A percentile compares a stretch with the other conserved stretches of the same genome.
Conservation (phyloP, 2,329 filamentous ascomycete species). For the Ceratocystis papillata region DNA sequence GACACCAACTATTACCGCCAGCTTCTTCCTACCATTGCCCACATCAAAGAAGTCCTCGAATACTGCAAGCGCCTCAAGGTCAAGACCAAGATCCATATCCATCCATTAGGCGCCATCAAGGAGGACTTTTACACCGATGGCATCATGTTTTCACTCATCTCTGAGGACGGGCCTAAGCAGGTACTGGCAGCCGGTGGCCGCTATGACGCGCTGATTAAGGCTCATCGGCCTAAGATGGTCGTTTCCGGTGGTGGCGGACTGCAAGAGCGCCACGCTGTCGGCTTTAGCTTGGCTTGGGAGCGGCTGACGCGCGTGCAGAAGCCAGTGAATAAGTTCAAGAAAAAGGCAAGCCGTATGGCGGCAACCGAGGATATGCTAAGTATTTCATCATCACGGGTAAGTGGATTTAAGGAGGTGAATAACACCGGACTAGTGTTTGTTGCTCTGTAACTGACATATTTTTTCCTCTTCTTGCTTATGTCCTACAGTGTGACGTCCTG, state of each 20-base stretch:
- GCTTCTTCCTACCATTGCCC: conserved; percentile 63
- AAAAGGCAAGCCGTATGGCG: conserved; percentile 38
- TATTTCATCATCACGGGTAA: conserved; percentile 45
- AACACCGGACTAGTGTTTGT: background rate
- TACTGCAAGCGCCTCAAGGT: conserved; percentile 69
- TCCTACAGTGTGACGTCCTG: conserved; percentile 65
- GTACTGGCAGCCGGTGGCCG: conserved; percentile 89
- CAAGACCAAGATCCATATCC: conserved; percentile 68
- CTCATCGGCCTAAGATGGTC: conserved; percentile 62
- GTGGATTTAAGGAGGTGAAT: conserved; percentile 28
- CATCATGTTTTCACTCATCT: conserved; percentile 80
- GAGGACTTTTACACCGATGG: conserved; percentile 83
- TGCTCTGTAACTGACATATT: conserved; percentile 23
- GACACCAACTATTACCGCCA: conserved; percentile 60
- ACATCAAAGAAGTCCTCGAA: conserved; percentile 65
- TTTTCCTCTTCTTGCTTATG: background rate
- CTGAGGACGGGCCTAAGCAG: conserved; percentile 70
- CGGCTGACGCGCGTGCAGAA: conserved; percentile 58
- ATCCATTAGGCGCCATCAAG: conserved; percentile 76
- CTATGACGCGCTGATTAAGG: conserved; percentile 80
- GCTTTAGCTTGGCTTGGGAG: conserved; percentile 86
- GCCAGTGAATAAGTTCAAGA: conserved; percentile 53
- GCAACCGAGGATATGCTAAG: conserved; percentile 45
- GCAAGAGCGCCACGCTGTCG: conserved; percentile 69
- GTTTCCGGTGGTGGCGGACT: conserved; percentile 35